Evolutionary conservation across 192 early-diverging fungal species (phyloP), one percentile per base, ranked within the genome.

Genomic region (Blastocladiella britannica): DNA sequence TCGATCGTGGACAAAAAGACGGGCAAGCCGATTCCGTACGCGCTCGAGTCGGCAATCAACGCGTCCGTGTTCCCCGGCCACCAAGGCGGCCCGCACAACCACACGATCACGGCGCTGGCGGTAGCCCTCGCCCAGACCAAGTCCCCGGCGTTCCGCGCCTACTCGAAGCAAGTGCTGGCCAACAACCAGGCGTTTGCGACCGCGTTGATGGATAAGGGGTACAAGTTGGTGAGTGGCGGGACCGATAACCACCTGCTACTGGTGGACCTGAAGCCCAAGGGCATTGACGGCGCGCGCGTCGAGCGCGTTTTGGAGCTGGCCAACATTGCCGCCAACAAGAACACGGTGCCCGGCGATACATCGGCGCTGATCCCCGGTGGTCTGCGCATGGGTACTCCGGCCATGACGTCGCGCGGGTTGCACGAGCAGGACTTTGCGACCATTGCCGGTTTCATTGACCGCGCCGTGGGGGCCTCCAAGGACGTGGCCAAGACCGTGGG

Each of bases 21-120:
- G 28, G 77, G 84, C 54, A 75, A 28, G 28, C 7, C 12, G 67
- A 82, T 82, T 52, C 61, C 74, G 61, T 98, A 96, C 77, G 84
- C 93, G 29, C 77, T 96, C n/a, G 92, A 95, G 66, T 80, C 75
- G 58, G 82, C 85, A 25, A 96, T 98, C 74, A 98, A 98, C 72
- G 75, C 79, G 58, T 88, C 88, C 20, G 94, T 98, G 59, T 98
- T 98, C 75, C 94, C 94, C 8, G 91, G 91, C 31, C 92, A 94
- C 71, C 94, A 98, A 73, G 94, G 94, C 63, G 94, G 94, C 2
- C 94, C 94, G 29, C 94, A 98, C 75, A 98, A 98, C 80, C 91
- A 98, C 78, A 94, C 94, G 51, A 98, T 98, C 60, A 81, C 87
- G 18, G 91, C 92, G 9, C 73, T 98, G 56, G 81, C 92, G 9